These are phyloP conservation scores for Wickerhamomyces mucosus DNA, from an alignment of 805 yeast species.

Conservation along the genomic window DNA sequence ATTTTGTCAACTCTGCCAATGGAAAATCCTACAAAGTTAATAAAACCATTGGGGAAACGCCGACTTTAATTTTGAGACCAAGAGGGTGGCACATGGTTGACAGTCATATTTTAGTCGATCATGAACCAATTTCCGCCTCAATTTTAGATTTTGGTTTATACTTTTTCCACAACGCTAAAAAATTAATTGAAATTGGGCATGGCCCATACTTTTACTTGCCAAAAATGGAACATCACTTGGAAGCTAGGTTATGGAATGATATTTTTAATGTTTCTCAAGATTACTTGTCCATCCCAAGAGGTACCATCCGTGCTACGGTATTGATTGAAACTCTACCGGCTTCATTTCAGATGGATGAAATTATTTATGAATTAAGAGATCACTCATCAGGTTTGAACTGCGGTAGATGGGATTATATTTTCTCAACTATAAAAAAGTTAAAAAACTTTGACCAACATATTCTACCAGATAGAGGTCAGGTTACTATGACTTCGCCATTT, in stretches of 20 bases:
- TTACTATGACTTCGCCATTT: conserved; percentile 75
- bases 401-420: conserved; percentile 88
- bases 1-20: conserved; percentile 28
- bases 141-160: conserved; percentile 72
- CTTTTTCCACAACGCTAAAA: conserved; percentile 66
- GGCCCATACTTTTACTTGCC: conserved; percentile 82
- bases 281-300: conserved; percentile 56
- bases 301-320: conserved; percentile 74
- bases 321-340: conserved; percentile 79
- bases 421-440: conserved; percentile 67
- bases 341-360: conserved; percentile 81
- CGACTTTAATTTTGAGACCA: conserved; percentile 76
- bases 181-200: conserved; percentile 51
- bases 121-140: conserved; percentile 73
- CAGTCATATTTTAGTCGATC: conserved; percentile 59
- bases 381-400: conserved; percentile 80
- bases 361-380: conserved; percentile 63
- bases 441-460: conserved; percentile 58
- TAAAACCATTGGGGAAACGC: conserved; percentile 43
- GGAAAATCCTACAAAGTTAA: conserved; percentile 19
- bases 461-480: conserved; percentile 69
- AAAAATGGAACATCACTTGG: conserved; percentile 80
- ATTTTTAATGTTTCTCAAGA: conserved; percentile 72
- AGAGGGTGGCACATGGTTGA: conserved; percentile 86
- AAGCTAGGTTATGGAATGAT: conserved; percentile 79